Evolutionary conservation across 768 basidiomycete genomes (phyloP).

Genomic region (Coprinopsis marcescibilis): DNA sequence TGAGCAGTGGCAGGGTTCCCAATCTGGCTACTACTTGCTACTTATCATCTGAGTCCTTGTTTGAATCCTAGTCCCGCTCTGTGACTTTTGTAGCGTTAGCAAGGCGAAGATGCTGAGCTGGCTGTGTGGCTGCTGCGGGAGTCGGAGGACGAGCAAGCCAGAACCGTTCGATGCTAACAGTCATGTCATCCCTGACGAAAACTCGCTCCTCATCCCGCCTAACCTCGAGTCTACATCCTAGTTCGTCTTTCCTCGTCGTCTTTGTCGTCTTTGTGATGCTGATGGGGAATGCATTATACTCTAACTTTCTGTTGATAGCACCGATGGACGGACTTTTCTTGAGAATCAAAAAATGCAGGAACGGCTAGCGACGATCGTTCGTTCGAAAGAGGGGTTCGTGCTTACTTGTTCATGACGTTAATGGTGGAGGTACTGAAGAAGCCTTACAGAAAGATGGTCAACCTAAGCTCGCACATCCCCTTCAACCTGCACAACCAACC

Average conservation of each 20-base stretch:
- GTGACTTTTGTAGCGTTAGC: too few relatives aligned
- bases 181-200: neutral
- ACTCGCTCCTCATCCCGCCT: neutral
- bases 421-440: neutral
- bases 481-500: slow-evolving; percentile 50
- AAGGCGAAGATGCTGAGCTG: too few relatives aligned
- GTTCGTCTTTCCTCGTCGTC: neutral
- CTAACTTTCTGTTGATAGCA: neutral
- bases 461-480: slow-evolving; percentile 47
- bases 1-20: too few relatives aligned
- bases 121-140: slow-evolving; percentile 1
- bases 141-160: neutral
- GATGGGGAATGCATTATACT: too few relatives aligned
- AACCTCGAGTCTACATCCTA: slow-evolving; percentile 1
- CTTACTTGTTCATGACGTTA: slow-evolving; percentile 2
- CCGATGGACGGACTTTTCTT: neutral
- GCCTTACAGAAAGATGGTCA: slow-evolving; percentile 57
- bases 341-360: slow-evolving; percentile 31
- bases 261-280: neutral
- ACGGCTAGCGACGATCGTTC: slow-evolving; percentile 46
- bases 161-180: neutral
- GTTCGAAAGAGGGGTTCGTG: slow-evolving; percentile 51
- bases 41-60: too few relatives aligned
- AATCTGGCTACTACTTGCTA: too few relatives aligned
- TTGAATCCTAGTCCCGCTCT: too few relatives aligned